Percentiles rank a stretch among this genome's conserved stretches.
phyloP scores from a whole-genome alignment of 768 basidiomycete genomes.

The Holtermanniella nyarrowii region DNA sequence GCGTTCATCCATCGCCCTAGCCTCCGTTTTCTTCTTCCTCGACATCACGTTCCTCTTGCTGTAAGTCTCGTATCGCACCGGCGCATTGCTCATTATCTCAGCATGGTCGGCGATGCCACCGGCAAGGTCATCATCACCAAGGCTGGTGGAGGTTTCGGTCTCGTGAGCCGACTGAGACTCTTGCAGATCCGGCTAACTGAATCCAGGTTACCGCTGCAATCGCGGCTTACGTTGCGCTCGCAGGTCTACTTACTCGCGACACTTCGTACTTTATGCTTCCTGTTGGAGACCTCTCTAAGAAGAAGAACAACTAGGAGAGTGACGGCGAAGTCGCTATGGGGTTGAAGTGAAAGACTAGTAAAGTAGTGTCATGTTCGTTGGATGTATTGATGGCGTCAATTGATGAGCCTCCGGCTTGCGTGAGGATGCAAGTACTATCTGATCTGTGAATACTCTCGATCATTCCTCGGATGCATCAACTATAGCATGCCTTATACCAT shows the following conservation, averaged over 20 bases:
- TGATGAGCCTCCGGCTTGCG: too few relatives aligned
- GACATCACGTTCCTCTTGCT: slow-evolving; percentile 45
- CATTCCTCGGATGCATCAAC: too few relatives aligned
- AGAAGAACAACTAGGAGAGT: too few relatives aligned
- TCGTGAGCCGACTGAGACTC: slow-evolving; percentile 19
- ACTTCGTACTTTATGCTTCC: slow-evolving; percentile 15
- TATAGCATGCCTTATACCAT: too few relatives aligned
- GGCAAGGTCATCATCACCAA: slow-evolving; percentile 18
- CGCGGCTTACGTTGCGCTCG: slow-evolving; percentile 40
- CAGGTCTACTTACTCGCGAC: slow-evolving; percentile 41
- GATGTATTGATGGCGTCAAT: too few relatives aligned
- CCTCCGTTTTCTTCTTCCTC: slow-evolving; percentile 50
- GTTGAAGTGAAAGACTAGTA: too few relatives aligned
- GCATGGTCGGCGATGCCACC: slow-evolving; percentile 43
- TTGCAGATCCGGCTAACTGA: neutral
- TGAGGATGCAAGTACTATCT: too few relatives aligned
- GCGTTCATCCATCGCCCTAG: slow-evolving; percentile 48
- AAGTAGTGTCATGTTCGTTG: too few relatives aligned
- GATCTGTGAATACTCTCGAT: too few relatives aligned
- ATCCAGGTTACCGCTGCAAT: slow-evolving; percentile 34
- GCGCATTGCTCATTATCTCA: neutral
- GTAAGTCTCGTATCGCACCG: slow-evolving; percentile 8
- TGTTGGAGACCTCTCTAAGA: neutral
- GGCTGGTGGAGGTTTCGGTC: slow-evolving; percentile 42
- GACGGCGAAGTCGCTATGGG: too few relatives aligned